Evolutionary conservation across 2,329 filamentous ascomycete species (phyloP), one percentile per base, ranked within the genome.

Genomic region (Ophiognomonia clavigignenti-juglandacearum): DNA sequence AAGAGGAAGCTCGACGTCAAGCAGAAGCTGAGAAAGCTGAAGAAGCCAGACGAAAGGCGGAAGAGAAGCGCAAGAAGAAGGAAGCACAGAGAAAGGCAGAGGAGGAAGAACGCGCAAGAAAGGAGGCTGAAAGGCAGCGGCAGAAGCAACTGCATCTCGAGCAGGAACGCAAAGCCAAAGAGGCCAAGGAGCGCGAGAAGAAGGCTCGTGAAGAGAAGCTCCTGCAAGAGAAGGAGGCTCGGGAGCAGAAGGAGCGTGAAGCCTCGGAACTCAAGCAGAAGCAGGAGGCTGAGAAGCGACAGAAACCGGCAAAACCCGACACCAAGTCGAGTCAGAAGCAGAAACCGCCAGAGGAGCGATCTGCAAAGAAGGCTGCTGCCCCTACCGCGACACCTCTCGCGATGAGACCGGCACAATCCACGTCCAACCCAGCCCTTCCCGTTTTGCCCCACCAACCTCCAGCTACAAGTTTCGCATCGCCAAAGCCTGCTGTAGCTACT

Each of bases 11-110:
- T 39, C 75, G 79, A 37, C 80, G 84, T 55, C 86, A 82, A 40
- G 81, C 85, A 4, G 91, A 96, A 62, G 82, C 85, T 60, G 85
- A 85, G 64, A 87, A 84, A 58, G 73, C 80, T 18, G 88, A 95
- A 60, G 90, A 97, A 67, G 84, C 88, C 60, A 83, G 82, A 56
- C 77, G 77, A 56, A 93, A 84, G 68, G 84, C 85, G 36, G 93
- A 98, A 61, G 92, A 97, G 68, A 92, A 91, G 65, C 82, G 88
- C 39, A 89, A 83, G 71, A 95, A 95, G 70, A 88, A 85, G 59
- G 93, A 98, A 61, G 86, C 88, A 4, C 88, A 95, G 65, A 89
- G 85, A 64, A 95, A 88, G 65, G 86, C 87, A 23, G 88, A 89
- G 54, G 93, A 97, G 60, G 92, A 96, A 59, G 91, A 96, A 58